Evolutionary conservation across 345 rosid genomes (phyloP), one percentile per base, ranked within the genome.

Genomic region (Eucalyptus marginata): DNA sequence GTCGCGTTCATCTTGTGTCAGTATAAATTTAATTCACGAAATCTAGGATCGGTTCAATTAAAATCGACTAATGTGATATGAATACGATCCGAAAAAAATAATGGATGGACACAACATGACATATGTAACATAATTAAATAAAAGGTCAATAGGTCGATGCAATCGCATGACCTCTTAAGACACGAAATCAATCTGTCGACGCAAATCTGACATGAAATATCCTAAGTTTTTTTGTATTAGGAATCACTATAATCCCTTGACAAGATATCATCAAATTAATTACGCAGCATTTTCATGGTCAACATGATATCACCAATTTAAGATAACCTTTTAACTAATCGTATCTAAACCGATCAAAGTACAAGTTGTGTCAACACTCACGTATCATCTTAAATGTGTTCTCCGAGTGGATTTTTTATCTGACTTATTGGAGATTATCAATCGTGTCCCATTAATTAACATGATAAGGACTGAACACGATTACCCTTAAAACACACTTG

Each of bases 131-230:
- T 40, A 5, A 71, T 71, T 20, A 40, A 20, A 40, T 40, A 40
- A 76, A 2, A 36, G 1, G 11, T 10, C 0, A 0, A 36, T 71
- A 43, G 13, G 8, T 36, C 5, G 25, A 71, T 5, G 7, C 4
- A 2, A 8, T 18, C 7, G 4, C 27, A 76, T 5, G 29, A 40
- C 29, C 5, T 76, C 8, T 40, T 4, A 76, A 8, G 27, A 20
- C 29, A 10, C 1, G 0, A 36, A 36, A 76, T 18, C 83, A 76
- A 18, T 5, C 3, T 5, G 1, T 40, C 13, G 0, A 33, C 0
- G 10, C 7, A 10, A 68, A 33, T 6, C 43, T 17, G 0, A 31
- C 81, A 71, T 76, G 47, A 76, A 36, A 18, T 76, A 36, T 18
- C 27, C 3, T 10, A 20, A 76, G 16, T 59, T 18, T 8, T 33